Base-by-base conservation (phyloP, 192 early-diverging fungal genomes). In the Coemansia sp. region DNA sequence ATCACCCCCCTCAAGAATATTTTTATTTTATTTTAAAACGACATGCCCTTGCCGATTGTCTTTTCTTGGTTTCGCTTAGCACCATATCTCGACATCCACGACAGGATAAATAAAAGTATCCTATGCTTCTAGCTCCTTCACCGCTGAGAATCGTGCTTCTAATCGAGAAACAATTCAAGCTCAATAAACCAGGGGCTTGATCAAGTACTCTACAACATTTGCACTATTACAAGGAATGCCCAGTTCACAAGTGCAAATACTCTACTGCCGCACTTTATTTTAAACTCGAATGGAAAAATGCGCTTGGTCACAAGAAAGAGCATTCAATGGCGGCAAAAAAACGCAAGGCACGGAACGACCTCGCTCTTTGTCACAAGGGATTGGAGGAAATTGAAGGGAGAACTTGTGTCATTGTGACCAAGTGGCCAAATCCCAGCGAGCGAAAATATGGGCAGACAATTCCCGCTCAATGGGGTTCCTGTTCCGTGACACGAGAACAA, bases 401-500 rank as follows among this genome's bases (percentile, higher is more conserved):
- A 47, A 23, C 4, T 6, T 6, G 20, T 19, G 22, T 23, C 22
- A 47, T 47, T 47, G 44, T 47, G 44, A 23, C 44, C 44, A 40
- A 40, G 6, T 13, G 15, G 2, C 7, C 6, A 13, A 20, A 47
- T 11, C 6, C 20, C 19, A 47, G 22, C 44, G 23, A 13, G 14
- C 22, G 19, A 23, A 47, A 48, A 25, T 48, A 25, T 11, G 9
- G 45, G 22, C 45, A 48, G 23, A 48, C 45, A 48, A 27, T 48
- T 2, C 20, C 7, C 15, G 45, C 10, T 48, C 22, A 48, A 48
- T 25, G 45, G 25, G 45, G 23, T 48, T 22, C 11, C 20, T 48
- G 20, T 25, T 48, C 20, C 45, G 45, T 48, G 45, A 48, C 45
- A 48, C 15, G 45, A 25, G 45, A 25, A 48, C 45, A 48, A 48